Percentiles rank a stretch among this genome's conserved stretches.
These are phyloP conservation scores for Saccharomyces paradoxus DNA, from an alignment of 805 yeast genomes.

Conservation along the genomic window DNA sequence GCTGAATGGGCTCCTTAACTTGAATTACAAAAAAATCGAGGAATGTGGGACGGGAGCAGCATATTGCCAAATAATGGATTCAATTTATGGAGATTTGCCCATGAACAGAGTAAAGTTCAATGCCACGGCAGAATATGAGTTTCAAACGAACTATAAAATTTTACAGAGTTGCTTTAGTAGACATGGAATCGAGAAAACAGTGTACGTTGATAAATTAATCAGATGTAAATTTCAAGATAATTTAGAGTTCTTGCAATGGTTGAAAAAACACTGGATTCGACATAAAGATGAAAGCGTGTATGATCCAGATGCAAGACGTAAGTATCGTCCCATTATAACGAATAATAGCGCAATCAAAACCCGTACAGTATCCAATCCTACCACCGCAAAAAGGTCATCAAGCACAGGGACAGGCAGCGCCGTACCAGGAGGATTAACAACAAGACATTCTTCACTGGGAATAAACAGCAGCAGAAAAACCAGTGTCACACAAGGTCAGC, in stretches of 20 bases:
- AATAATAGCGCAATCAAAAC: constrained; percentile 2
- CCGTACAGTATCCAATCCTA: not conserved
- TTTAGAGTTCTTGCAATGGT: constrained; percentile 90
- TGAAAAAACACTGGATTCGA: constrained; percentile 74
- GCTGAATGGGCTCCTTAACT: constrained; percentile 65
- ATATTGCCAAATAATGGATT: constrained; percentile 85
- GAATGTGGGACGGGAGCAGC: constrained; percentile 95
- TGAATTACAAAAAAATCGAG: constrained; percentile 71
- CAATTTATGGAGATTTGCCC: constrained; percentile 75
- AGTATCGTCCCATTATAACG: constrained; percentile 21
- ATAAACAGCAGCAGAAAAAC: constrained; percentile 14
- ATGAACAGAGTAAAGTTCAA: constrained; percentile 69
- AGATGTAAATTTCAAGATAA: constrained; percentile 91
- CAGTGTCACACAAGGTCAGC: constrained; percentile 23
- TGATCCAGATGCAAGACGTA: constrained; percentile 59
- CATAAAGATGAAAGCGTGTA: constrained; percentile 60
- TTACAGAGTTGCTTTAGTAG: constrained; percentile 71
- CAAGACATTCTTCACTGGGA: constrained; percentile 15
- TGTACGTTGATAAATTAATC: constrained; percentile 74
- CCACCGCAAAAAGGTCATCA: constrained; percentile 7
- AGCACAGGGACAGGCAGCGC: not conserved
- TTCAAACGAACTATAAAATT: constrained; percentile 71
- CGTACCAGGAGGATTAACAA: not conserved
- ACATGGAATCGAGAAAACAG: constrained; percentile 60
- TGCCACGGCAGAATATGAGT: constrained; percentile 66